Evolutionary conservation across 2,329 filamentous ascomycete species (phyloP), one percentile per base, ranked within the genome.

Genomic region (Epichloe typhina): DNA sequence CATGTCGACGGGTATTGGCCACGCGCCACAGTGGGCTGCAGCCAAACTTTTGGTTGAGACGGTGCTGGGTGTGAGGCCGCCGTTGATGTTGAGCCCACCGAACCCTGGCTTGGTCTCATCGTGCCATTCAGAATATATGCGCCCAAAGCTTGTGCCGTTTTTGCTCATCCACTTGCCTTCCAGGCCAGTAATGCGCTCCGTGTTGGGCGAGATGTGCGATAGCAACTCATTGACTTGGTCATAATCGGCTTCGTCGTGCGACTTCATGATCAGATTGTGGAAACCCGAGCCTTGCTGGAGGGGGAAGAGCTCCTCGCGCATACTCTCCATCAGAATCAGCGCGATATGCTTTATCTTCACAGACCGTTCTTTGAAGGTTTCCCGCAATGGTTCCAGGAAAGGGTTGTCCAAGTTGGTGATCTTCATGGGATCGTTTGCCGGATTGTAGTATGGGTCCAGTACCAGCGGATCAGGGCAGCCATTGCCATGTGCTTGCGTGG

Each of bases 291-390:
- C 52, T 66, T 67, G 43, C 68, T 68, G 40, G 13, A 73, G 57
- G 0, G 71, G 70, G 23, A 72, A 73, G 2, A 73, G 62, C 46
- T 73, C 70, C 5, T 66, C 65, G n/a, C 71, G 64, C 1, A 69
- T 70, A 42, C 70, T 72, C 51, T 73, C 71, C 4, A 73, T 60
- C 39, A 70, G 62, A 1, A 73, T 53, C 19, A 72, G 52, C 3
- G 72, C 55, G 4, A 73, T 58, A 47, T 73, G 70, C 51, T 67
- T 67, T 47, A 73, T 66, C 3, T 51, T 52, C n/a, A 68, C 59
- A 9, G 64, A 63, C 6, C 67, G 57, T 0, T 61, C 57, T 11
- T 57, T 17, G 5, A 67, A 43, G 19, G 56, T 57, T 2, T 53
- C 54, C 0, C 55, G 57, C 5, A 67, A 54, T 3, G 58, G 55